Percentiles rank a stretch among this genome's conserved stretches.
Conservation (phyloP, 2,329 filamentous ascomycete genomes). For the Massarina eburnea region DNA sequence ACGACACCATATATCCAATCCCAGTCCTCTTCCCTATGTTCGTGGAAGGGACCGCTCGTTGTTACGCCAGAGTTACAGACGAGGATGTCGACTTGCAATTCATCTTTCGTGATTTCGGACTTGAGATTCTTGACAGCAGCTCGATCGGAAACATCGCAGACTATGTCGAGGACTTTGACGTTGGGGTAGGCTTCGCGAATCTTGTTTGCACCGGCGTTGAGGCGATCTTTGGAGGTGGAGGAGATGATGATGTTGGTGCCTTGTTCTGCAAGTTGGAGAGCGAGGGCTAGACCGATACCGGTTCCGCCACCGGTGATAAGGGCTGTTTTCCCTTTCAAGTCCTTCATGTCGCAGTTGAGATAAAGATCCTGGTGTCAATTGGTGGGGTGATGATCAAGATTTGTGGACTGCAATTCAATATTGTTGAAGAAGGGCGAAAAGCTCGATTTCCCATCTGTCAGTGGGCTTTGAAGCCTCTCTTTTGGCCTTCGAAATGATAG, state of each 20-base stretch:
- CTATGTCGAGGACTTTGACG: constrained; percentile 16
- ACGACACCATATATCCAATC: constrained; percentile 19
- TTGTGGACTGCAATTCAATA: constrained; percentile 2
- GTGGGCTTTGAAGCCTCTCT: too few species aligned
- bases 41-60: constrained; percentile 11
- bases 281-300: constrained; percentile 18
- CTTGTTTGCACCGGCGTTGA: constrained; percentile 12
- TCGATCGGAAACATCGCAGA: constrained; percentile 17
- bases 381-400: too few species aligned
- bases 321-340: constrained; percentile 16
- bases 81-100: constrained; percentile 16
- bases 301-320: constrained; percentile 19
- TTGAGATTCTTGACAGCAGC: constrained; percentile 15
- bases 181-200: constrained; percentile 12
- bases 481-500: too few species aligned
- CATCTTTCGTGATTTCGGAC: constrained; percentile 10
- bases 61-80: constrained; percentile 20
- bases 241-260: constrained; percentile 15
- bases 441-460: too few species aligned
- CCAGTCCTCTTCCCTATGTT: constrained; percentile 13
- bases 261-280: constrained; percentile 15
- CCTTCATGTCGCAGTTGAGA: constrained; percentile 12
- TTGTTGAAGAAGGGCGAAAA: too few species aligned
- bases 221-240: constrained; percentile 17
- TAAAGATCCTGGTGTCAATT: too few species aligned